Base-by-base conservation (phyloP, 2,329 filamentous ascomycete genomes). In the Colletotrichum godetiae region DNA sequence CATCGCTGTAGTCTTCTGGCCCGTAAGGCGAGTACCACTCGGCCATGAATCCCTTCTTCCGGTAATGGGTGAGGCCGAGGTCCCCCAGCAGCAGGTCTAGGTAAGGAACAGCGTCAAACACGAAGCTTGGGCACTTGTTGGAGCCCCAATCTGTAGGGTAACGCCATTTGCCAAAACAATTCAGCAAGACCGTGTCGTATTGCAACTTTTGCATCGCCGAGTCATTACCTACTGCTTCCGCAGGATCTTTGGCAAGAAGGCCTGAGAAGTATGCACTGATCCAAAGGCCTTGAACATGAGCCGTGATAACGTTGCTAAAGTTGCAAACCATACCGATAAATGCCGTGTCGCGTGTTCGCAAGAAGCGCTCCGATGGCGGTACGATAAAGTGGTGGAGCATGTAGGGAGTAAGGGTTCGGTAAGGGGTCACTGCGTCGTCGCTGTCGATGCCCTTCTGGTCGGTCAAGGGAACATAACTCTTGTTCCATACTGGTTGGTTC, bases 41-140 rank as follows among this genome's bases (percentile, higher is more conserved):
- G 0, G 82, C 82, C 68, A 86, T 77, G 76, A 81, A 84, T 0
- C 88, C 86, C 70, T 85, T 81, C 82, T 92, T 93, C 35, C 90
- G 83, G 75, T 88, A 84, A 13, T 83, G 83, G n/a, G 86, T 82
- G 65, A 95, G 80, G 0, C 90, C 92, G 67, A 95, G 77, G 79
- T 96, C 93, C 3, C 83, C 82, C 74, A 94, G 79, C 78, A 96
- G 79, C 78, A 92, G 77, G 81, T 95, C 93, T 19, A 94, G 79
- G 75, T 95, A 97, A 5, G 93, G 92, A 65, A 96, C 80, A 0
- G 88, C 88, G 80, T 97, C 94, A 77, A 95, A 95, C 24, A 94
- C 91, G 76, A 95, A 92, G 79, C 94, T 92, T 0, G 92, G 92
- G 72, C 88, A 85, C 77, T 86, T 87, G 35, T 84, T 85, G 61